A percentile compares a stretch with the other conserved stretches of the same genome.
phyloP scores from a whole-genome alignment of 164 flowering plant species.

The Vitis rotundifolia region DNA sequence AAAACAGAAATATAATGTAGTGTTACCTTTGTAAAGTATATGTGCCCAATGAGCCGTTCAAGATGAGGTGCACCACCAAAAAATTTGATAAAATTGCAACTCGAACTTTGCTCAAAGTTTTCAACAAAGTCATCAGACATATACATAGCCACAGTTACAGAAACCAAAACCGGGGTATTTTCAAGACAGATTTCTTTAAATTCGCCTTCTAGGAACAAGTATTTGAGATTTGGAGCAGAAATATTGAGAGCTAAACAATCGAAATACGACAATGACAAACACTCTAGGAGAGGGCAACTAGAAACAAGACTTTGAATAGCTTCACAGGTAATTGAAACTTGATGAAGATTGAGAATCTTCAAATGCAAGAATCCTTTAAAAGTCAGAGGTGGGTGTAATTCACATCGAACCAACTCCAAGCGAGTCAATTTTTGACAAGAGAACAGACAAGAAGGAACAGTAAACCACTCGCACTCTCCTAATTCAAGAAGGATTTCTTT shows the following conservation, averaged over 20 bases:
- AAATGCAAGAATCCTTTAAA: constrained; percentile 63
- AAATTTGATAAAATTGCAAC: constrained; percentile 51
- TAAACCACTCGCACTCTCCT: constrained; percentile 52
- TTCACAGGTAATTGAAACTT: constrained; percentile 41
- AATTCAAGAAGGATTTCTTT: constrained; percentile 53
- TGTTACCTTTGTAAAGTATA: constrained; percentile 70
- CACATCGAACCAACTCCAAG: constrained; percentile 68
- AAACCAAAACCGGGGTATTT: constrained; percentile 49
- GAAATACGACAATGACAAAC: constrained; percentile 46
- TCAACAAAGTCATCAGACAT: constrained; percentile 54
- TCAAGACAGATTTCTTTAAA: constrained; percentile 57
- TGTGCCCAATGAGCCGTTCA: constrained; percentile 56
- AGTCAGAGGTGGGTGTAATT: constrained; percentile 50
- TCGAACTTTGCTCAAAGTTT: constrained; percentile 44
- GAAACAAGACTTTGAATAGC: constrained; percentile 52
- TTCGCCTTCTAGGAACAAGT: constrained; percentile 64
- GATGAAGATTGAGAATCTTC: constrained; percentile 53
- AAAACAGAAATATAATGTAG: background rate
- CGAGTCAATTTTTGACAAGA: constrained; percentile 47
- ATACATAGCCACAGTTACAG: constrained; percentile 48
- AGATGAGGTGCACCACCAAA: constrained; percentile 63
- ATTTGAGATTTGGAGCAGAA: constrained; percentile 66
- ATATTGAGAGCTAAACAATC: constrained; percentile 53
- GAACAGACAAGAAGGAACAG: constrained; percentile 63
- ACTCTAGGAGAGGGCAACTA: constrained; percentile 70